Evolutionary conservation across 1,139 yeast species (phyloP).

Genomic region (Groenewaldozyma sp.): DNA sequence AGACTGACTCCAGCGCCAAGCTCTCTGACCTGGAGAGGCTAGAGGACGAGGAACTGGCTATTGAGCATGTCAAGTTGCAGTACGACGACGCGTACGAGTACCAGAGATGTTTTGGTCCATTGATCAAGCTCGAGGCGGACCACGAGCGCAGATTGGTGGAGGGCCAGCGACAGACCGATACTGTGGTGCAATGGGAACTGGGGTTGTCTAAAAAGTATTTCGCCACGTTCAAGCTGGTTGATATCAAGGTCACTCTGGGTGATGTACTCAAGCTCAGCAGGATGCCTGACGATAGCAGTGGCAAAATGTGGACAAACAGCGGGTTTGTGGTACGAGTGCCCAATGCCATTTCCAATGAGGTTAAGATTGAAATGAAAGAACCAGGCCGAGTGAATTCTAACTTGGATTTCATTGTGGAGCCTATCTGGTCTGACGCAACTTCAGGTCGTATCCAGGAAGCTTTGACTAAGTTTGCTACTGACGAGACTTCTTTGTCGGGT

Average conservation of each 20-base stretch:
- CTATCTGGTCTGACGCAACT: slow-evolving; percentile 83
- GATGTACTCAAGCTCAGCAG: slow-evolving; percentile 60
- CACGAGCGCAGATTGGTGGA: slow-evolving; percentile 68
- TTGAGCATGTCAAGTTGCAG: slow-evolving; percentile 63
- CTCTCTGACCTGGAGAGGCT: slow-evolving; percentile 36
- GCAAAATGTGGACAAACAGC: slow-evolving; percentile 53
- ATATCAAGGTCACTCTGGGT: slow-evolving; percentile 72
- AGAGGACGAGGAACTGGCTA: slow-evolving; percentile 49
- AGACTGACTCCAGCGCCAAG: slow-evolving; percentile 59
- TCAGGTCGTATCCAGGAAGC: slow-evolving; percentile 82
- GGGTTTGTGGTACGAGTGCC: slow-evolving; percentile 74
- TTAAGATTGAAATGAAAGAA: slow-evolving; percentile 53
- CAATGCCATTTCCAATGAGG: slow-evolving; percentile 55
- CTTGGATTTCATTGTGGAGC: slow-evolving; percentile 72
- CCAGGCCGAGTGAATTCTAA: slow-evolving; percentile 52
- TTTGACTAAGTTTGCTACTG: slow-evolving; percentile 59
- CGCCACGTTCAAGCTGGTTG: slow-evolving; percentile 60
- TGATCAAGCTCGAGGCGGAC: slow-evolving; percentile 74
- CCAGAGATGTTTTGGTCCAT: slow-evolving; percentile 77
- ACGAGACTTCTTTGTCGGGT: slow-evolving; percentile 63
- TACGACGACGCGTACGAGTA: slow-evolving; percentile 81
- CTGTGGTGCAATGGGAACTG: slow-evolving; percentile 66
- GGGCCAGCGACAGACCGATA: slow-evolving; percentile 67
- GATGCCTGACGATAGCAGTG: slow-evolving; percentile 37
- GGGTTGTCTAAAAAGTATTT: slow-evolving; percentile 57